These are phyloP conservation scores for Dictyostelium discoideum DNA, from an alignment of 78 protist genomes.

Conservation along the genomic window DNA sequence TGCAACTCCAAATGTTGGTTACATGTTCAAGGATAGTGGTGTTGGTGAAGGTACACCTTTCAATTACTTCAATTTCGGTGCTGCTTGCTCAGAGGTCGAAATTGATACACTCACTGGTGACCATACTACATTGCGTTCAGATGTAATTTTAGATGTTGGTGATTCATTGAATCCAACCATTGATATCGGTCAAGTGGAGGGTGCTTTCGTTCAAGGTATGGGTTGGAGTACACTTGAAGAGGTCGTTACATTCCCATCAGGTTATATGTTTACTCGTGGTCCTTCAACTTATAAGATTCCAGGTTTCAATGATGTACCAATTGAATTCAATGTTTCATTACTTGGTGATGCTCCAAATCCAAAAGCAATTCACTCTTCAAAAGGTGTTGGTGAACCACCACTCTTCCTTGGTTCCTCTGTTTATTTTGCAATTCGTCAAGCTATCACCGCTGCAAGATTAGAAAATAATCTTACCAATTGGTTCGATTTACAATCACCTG, in stretches of 20 bases:
- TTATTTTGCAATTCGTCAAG: constrained; percentile 89
- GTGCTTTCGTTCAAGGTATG: constrained; percentile 94
- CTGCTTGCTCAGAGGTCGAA: constrained; percentile 93
- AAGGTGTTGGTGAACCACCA: constrained; percentile 97
- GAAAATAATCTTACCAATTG: constrained; percentile 14
- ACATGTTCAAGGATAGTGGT: constrained; percentile 75
- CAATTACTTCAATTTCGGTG: constrained; percentile 89
- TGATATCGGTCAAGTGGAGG: constrained; percentile 95
- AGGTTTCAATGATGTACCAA: constrained; percentile 89
- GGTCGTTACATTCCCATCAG: constrained; percentile 70
- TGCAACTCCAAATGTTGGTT: constrained; percentile 81
- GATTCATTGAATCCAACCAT: constrained; percentile 93
- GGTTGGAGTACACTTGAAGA: constrained; percentile 96
- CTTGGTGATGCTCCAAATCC: constrained; percentile 85
- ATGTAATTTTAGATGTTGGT: constrained; percentile 97
- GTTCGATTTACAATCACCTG: constrained; percentile 86
- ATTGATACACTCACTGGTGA: constrained; percentile 94
- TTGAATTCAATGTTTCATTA: constrained; percentile 86
- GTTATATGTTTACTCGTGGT: constrained; percentile 82
- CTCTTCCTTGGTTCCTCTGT: constrained; percentile 88
- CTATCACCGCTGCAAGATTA: constrained; percentile 40
- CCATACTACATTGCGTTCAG: constrained; percentile 76
- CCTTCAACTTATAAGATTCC: constrained; percentile 86
- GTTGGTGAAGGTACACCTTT: constrained; percentile 65
- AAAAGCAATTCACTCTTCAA: constrained; percentile 88